These are phyloP conservation scores for Microdochium bolleyi DNA, from an alignment of 2,329 filamentous ascomycete genomes.

Conservation along the genomic window DNA sequence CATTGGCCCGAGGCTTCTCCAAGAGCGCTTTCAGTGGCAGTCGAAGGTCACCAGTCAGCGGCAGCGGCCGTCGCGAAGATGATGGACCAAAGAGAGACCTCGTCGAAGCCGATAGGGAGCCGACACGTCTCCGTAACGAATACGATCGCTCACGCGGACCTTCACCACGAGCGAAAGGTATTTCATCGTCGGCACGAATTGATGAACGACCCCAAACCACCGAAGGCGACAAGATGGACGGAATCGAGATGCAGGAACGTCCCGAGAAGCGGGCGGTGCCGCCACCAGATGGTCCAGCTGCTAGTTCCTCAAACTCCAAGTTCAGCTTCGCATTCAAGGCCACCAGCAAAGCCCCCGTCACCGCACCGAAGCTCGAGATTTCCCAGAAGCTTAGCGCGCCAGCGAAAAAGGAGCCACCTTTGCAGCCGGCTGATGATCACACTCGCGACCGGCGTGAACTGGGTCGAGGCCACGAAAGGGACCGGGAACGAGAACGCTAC, in stretches of 20 bases:
- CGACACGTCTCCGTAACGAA: background rate
- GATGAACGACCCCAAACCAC: background rate
- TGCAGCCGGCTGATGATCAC: conserved; percentile 27
- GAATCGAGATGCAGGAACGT: background rate
- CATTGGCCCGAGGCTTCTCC: conserved; percentile 18
- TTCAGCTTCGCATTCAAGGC: conserved; percentile 93
- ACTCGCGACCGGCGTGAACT: conserved; percentile 1
- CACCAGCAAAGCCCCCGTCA: conserved; percentile 48
- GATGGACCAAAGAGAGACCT: background rate
- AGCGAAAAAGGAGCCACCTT: conserved; percentile 33
- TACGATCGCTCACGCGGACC: background rate
- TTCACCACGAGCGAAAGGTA: background rate
- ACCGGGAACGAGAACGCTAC: conserved; percentile 6
- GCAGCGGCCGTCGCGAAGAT: background rate
- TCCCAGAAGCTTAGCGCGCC: conserved; percentile 62
- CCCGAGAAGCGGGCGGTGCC: background rate
- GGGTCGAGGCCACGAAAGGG: background rate
- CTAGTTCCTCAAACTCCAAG: conserved; percentile 47
- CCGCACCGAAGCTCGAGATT: conserved; percentile 56
- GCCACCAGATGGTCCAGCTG: conserved; percentile 20
- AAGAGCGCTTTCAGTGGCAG: background rate
- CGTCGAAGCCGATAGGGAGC: background rate
- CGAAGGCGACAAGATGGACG: background rate
- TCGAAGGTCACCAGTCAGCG: background rate
- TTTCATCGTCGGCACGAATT: background rate